Conservation (phyloP, 1,284 basidiomycete species). For the Ceratorhiza oryzae-sativae region DNA sequence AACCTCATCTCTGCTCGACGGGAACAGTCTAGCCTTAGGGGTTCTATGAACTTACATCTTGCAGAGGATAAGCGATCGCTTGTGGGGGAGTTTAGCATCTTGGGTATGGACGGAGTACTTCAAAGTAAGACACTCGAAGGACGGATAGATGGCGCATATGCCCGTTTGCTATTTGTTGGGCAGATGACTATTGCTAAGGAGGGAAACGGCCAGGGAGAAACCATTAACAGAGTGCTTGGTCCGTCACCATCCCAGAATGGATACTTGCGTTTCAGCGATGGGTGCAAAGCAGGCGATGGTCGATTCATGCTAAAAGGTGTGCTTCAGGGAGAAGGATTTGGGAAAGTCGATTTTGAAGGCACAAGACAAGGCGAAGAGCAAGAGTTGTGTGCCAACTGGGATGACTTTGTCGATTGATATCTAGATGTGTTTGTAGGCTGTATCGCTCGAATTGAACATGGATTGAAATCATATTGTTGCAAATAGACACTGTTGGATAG, state of each 20-base stretch:
- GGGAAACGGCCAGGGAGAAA: neutral
- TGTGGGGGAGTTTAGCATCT: slow-evolving; percentile 22
- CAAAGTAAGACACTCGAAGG: slow-evolving; percentile 33
- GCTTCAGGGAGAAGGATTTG: slow-evolving; percentile 11
- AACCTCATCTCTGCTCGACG: neutral
- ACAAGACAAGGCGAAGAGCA: slow-evolving; percentile 29
- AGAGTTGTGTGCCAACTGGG: slow-evolving; percentile 18
- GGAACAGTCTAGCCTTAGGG: neutral
- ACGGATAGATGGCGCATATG: slow-evolving; percentile 33
- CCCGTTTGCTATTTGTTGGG: slow-evolving; percentile 27
- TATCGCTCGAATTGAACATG: neutral
- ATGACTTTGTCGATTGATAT: slow-evolving; percentile 25
- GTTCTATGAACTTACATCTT: slow-evolving; percentile 32
- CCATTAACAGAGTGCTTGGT: slow-evolving; percentile 2
- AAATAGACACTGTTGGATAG: neutral
- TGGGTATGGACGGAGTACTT: slow-evolving; percentile 32
- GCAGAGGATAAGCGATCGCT: slow-evolving; percentile 30
- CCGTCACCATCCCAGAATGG: slow-evolving; percentile 26
- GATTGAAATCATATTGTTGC: neutral
- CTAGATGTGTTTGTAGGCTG: neutral
- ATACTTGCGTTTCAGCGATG: slow-evolving; percentile 31
- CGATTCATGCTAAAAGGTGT: slow-evolving; percentile 23
- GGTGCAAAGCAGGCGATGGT: slow-evolving; percentile 11
- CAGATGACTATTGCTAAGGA: slow-evolving; percentile 6
- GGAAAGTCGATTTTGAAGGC: slow-evolving; percentile 36